Base-by-base conservation (phyloP, 2,329 filamentous ascomycete genomes). In the Domatiomyces catenatus region DNA sequence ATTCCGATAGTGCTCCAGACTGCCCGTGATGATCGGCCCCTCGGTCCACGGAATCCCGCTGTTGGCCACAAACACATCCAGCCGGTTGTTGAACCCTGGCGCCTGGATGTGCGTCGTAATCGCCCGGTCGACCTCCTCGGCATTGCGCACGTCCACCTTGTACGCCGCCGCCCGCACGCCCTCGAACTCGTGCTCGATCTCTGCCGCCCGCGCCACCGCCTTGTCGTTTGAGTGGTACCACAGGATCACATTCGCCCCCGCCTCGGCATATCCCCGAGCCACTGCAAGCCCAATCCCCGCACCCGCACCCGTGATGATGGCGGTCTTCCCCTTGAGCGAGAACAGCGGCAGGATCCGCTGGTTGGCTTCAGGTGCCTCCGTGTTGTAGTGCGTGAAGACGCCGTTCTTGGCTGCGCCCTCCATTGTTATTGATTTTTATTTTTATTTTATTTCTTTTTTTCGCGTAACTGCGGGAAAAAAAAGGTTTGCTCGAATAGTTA, bases 11-110 rank as follows among this genome's bases (percentile, higher is more conserved):
- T 79, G 76, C 17, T 79, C 74, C 17, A 81, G 62, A n/a, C 52
- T 45, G 20, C 80, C 82, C 54, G 85, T 80, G 36, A 86, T 71
- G 62, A 83, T 79, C 7, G 79, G 64, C 0, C 82, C 81, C 52
- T 85, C 73, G 1, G 75, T 80, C 83, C 83, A 89, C 0, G 80
- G 75, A 49, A 88, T 80, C 48, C 84, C 84, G 12, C 81, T 81
- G 63, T 92, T 90, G 58, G 85, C 84, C 44, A 89, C 77, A 60
- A 90, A 87, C 57, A 87, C 72, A 60, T 89, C 85, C 7, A 90
- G 75, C 4, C 83, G 77, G 52, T 81, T 81, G 61, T 83, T 80
- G 67, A 89, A 84, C 4, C 32, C 32, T 2, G 8, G 10, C 15
- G 89, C 83, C 52, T 70, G 63, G 49, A 72, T 67, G 46, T 67